Conservation (phyloP, 768 basidiomycete species). For the Suillus placidus region DNA sequence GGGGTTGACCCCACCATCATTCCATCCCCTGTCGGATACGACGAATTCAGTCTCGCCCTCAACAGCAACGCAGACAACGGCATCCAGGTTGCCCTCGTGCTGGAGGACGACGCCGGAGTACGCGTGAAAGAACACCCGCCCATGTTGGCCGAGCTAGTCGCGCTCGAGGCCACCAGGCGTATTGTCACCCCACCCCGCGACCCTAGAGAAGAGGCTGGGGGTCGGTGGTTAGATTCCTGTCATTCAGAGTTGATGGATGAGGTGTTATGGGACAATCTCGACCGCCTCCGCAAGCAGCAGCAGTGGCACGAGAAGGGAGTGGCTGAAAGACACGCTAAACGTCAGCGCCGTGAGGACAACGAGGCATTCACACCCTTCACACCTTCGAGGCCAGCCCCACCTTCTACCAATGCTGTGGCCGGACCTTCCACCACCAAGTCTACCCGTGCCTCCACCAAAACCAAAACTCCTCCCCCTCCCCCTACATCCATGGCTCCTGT, state of each 20-base stretch:
- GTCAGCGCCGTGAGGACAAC: neutral
- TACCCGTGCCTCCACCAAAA: too few relatives aligned
- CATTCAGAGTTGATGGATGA: neutral
- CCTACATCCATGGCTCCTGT: too few relatives aligned
- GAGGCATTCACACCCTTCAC: neutral
- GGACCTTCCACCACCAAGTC: too few relatives aligned
- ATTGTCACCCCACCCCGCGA: neutral
- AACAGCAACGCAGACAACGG: neutral
- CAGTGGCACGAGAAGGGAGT: neutral
- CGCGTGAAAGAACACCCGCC: neutral
- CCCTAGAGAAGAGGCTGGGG: neutral
- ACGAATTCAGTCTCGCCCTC: neutral
- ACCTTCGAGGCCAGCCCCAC: neutral
- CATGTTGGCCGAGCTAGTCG: neutral
- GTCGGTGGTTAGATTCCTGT: neutral
- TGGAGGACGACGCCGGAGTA: neutral
- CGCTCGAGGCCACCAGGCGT: neutral
- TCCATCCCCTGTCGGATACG: neutral
- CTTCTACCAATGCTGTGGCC: neutral
- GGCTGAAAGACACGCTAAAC: neutral
- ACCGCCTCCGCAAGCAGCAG: neutral
- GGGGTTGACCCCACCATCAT: neutral
- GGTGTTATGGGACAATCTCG: neutral
- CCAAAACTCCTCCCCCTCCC: too few relatives aligned
- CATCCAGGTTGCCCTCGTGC: neutral